Conservation (phyloP, 2,329 filamentous ascomycete genomes). For the Trichoderma polysporum region DNA sequence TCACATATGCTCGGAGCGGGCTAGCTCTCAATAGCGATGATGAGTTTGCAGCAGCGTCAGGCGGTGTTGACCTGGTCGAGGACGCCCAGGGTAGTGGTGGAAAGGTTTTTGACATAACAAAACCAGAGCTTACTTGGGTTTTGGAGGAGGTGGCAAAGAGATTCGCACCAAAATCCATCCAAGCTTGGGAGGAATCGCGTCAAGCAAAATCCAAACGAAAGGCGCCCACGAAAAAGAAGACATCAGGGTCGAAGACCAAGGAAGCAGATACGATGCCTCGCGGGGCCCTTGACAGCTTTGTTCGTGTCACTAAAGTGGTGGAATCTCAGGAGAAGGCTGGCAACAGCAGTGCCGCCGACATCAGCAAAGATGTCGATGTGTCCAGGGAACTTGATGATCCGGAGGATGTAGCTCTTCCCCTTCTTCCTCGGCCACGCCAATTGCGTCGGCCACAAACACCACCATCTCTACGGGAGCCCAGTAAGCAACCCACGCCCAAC, state of each 20-base stretch:
- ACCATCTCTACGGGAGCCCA: slow-evolving; percentile 32
- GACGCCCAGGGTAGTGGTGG: slow-evolving; percentile 24
- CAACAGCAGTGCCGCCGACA: not conserved
- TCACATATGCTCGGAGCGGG: slow-evolving; percentile 51
- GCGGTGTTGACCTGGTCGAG: slow-evolving; percentile 26
- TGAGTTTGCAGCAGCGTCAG: slow-evolving; percentile 51
- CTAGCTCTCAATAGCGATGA: slow-evolving; percentile 66
- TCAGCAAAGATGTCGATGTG: not conserved
- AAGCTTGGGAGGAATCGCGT: slow-evolving; percentile 31
- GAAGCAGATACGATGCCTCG: slow-evolving; percentile 26
- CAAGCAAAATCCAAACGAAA: slow-evolving; percentile 27
- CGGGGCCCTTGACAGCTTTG: slow-evolving; percentile 43
- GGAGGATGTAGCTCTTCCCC: not conserved
- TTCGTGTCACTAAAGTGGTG: slow-evolving; percentile 41
- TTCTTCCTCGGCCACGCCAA: slow-evolving; percentile 2
- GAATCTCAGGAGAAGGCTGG: slow-evolving; percentile 10
- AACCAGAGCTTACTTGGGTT: slow-evolving; percentile 52
- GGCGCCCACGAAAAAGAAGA: slow-evolving; percentile 29
- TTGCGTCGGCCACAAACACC: slow-evolving; percentile 24
- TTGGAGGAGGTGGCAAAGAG: slow-evolving; percentile 37
- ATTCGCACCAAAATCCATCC: slow-evolving; percentile 29
- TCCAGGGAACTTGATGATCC: not conserved
- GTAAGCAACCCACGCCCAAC: slow-evolving; percentile 38
- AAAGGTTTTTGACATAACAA: slow-evolving; percentile 62
- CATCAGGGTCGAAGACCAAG: slow-evolving; percentile 22